Evolutionary conservation across 306 rosid species (phyloP).

Genomic region (Castanea crenata): DNA sequence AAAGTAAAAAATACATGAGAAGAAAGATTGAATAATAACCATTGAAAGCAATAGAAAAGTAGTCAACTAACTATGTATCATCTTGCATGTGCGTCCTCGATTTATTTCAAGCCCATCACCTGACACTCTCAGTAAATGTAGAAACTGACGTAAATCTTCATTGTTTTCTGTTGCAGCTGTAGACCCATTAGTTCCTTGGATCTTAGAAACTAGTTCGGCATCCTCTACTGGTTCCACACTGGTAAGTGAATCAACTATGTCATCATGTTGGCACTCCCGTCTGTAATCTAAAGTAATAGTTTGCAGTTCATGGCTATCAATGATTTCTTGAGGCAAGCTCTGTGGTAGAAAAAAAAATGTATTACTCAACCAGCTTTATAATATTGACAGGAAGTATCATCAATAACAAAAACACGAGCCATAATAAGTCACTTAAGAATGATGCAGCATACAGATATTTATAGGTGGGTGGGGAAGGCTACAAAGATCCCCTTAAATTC

Average conservation of each 20-base stretch:
- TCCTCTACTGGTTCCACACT: constrained; percentile 49
- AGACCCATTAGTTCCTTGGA: constrained; percentile 60
- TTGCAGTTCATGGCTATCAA: constrained; percentile 75
- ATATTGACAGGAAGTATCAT: neutral
- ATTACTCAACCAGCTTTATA: constrained; percentile 11
- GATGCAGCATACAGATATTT: too few species aligned
- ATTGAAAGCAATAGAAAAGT: neutral
- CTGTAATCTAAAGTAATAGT: constrained; percentile 92
- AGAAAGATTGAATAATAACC: constrained; percentile 8
- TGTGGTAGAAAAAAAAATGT: constrained; percentile 26
- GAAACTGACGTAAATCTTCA: constrained; percentile 53
- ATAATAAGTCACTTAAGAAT: too few species aligned
- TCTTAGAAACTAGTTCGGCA: constrained; percentile 33
- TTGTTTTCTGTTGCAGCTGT: constrained; percentile 24
- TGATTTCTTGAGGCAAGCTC: constrained; percentile 96
- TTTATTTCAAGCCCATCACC: constrained; percentile 77
- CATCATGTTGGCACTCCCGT: constrained; percentile 84
- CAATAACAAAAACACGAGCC: neutral
- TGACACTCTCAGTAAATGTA: constrained; percentile 76
- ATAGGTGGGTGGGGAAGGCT: too few species aligned
- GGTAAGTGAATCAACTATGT: constrained; percentile 78
- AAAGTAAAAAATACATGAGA: neutral
- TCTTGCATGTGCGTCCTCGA: constrained; percentile 72
- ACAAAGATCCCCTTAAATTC: neutral
- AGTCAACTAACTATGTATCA: constrained; percentile 28